Conservation (phyloP, 768 basidiomycete genomes). For the Mycena filopes region DNA sequence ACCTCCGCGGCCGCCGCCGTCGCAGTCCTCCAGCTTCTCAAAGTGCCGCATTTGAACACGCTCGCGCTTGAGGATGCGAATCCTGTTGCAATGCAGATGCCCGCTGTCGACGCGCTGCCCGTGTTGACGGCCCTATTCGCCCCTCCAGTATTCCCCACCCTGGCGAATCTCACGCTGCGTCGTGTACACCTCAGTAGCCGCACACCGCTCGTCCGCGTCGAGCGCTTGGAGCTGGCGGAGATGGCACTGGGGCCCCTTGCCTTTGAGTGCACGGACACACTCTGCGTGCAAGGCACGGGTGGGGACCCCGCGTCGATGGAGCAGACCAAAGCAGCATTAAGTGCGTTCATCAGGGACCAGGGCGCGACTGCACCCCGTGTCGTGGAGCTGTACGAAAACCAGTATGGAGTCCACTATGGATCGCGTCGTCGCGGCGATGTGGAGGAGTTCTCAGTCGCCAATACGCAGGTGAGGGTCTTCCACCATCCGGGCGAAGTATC, state of each 20-base stretch:
- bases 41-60: constrained; percentile 47
- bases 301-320: neutral
- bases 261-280: neutral
- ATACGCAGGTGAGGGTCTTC: constrained; percentile 26
- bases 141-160: neutral
- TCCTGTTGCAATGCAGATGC: constrained; percentile 51
- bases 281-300: constrained; percentile 2
- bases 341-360: neutral
- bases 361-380: neutral
- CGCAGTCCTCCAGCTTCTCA: constrained; percentile 47
- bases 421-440: constrained; percentile 19
- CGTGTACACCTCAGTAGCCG: constrained; percentile 3
- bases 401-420: neutral
- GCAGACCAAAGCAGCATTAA: neutral
- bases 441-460: constrained; percentile 30
- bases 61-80: constrained; percentile 59
- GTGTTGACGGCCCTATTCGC: constrained; percentile 42
- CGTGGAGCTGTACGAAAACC: neutral
- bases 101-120: constrained; percentile 52
- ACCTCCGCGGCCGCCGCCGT: constrained; percentile 51
- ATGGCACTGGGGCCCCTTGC: neutral
- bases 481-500: neutral
- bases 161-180: constrained; percentile 9
- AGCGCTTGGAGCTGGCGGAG: constrained; percentile 22
- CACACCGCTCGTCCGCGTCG: neutral